Base-by-base conservation (phyloP, 176 grass and related monocot genomes). In the Secale cereale region DNA sequence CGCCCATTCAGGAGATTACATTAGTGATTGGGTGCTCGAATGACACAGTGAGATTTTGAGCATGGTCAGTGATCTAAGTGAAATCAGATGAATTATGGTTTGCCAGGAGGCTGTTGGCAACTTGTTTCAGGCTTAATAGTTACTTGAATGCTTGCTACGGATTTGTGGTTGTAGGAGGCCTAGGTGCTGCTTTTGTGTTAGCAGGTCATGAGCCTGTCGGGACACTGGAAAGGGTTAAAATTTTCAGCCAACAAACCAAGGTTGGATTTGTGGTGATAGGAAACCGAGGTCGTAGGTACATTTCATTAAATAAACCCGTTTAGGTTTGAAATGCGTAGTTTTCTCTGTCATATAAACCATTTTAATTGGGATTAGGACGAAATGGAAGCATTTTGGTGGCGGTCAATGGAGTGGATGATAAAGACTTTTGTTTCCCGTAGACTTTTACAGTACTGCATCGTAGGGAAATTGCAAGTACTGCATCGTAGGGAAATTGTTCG, bases 41-140 rank as follows among this genome's bases (percentile, higher is more conserved):
- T 1, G 0, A 23, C 40, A 17, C 40, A 17, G 3, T 25, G 13
- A 2, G 4, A 70, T 86, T 30, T 59, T 32, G n/a, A 74, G 32
- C 62, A 3, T 26, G 22, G 11, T 1, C 56, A 0, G 10, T 82
- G 39, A 71, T 31, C 39, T 41, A 80, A 79, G 23, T 30, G 56
- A 88, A 79, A 79, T 79, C 8, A 71, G 37, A 83, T 40, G 27
- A 56, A 50, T 30, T 50, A 19, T 70, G 59, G 33, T 81, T 76
- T 46, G 8, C 46, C 27, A 10, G 37, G 50, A 77, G 29, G 3
- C 16, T 46, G 19, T 28, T 25, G 7, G 46, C n/a, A 7, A 4
- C 78, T 52, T 52, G 23, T 74, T 28, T 43, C 36, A 72, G 70
- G 8, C 27, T 65, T 30, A 30, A 30, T n/a, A 30, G 14, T 57